phyloP scores from a whole-genome alignment of 2,329 filamentous ascomycete species.

The Penicillium sp. region DNA sequence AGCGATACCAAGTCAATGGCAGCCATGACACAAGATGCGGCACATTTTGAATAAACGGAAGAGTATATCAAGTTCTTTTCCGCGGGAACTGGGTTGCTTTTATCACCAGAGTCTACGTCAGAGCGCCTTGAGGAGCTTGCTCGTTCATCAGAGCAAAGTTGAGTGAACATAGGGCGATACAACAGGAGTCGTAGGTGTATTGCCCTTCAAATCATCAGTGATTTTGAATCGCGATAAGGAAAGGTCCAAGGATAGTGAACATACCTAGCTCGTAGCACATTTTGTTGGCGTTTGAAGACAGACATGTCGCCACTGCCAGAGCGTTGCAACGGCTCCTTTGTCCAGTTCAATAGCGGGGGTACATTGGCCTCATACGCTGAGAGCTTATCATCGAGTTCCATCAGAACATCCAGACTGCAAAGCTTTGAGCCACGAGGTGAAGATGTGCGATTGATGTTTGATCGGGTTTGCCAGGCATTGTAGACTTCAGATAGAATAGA shows the following conservation, averaged over 20 bases:
- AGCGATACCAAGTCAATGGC: slow-evolving; percentile 34
- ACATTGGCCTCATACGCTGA: slow-evolving; percentile 25
- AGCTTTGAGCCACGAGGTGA: slow-evolving; percentile 13
- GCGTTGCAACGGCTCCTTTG: background rate
- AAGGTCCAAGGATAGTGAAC: background rate
- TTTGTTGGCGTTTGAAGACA: slow-evolving; percentile 28
- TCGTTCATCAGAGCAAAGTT: slow-evolving; percentile 30
- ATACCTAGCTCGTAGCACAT: slow-evolving; percentile 34
- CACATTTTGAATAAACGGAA: slow-evolving; percentile 32
- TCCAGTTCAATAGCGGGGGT: slow-evolving; percentile 29
- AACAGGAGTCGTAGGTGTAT: slow-evolving; percentile 36
- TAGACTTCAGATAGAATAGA: slow-evolving; percentile 39
- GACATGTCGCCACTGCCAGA: slow-evolving; percentile 3
- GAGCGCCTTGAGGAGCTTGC: slow-evolving; percentile 4
- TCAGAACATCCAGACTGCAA: slow-evolving; percentile 27
- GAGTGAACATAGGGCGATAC: slow-evolving; percentile 38
- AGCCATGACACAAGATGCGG: slow-evolving; percentile 31
- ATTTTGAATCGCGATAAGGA: background rate
- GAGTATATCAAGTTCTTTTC: slow-evolving; percentile 26
- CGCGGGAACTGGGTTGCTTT: slow-evolving; percentile 1
- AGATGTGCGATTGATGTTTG: slow-evolving; percentile 8
- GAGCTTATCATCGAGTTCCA: slow-evolving; percentile 31
- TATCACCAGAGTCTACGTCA: slow-evolving; percentile 1
- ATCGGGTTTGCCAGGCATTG: slow-evolving; percentile 29
- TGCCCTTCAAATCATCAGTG: slow-evolving; percentile 21